These are phyloP conservation scores for Diaporthe sp. DNA, from an alignment of 2,329 filamentous ascomycete genomes.

Conservation along the genomic window DNA sequence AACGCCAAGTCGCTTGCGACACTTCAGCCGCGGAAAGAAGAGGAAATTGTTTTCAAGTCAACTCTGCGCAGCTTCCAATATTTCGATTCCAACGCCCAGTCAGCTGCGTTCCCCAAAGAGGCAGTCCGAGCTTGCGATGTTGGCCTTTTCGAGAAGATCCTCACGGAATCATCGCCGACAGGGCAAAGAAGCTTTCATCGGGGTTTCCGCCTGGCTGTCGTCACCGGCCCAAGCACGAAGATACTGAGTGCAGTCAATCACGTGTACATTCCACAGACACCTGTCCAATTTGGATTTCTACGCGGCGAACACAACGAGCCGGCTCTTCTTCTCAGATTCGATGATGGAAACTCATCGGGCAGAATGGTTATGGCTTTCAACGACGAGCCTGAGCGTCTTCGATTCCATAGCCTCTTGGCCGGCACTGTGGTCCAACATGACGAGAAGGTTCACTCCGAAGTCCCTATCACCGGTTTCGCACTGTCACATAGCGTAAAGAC, in stretches of 20 bases:
- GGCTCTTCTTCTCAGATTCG: constrained; percentile 76
- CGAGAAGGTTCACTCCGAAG: constrained; percentile 78
- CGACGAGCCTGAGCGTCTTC: constrained; percentile 75
- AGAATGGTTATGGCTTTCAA: constrained; percentile 83
- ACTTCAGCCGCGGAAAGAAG: constrained; percentile 75
- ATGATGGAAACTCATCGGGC: constrained; percentile 72
- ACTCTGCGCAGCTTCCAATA: constrained; percentile 82
- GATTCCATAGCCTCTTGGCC: constrained; percentile 78
- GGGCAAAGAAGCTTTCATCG: constrained; percentile 79
- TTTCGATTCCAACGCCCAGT: constrained; percentile 77
- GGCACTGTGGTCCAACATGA: constrained; percentile 75
- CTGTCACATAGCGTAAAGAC: constrained; percentile 65
- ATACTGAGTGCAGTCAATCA: constrained; percentile 82
- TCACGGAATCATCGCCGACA: constrained; percentile 76
- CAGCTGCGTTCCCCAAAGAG: constrained; percentile 80
- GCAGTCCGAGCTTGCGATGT: constrained; percentile 77
- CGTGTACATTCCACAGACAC: constrained; percentile 70
- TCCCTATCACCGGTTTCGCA: constrained; percentile 72
- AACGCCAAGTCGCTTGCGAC: constrained; percentile 79
- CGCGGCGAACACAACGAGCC: constrained; percentile 77
- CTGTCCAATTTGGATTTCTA: constrained; percentile 82
- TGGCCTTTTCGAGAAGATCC: constrained; percentile 78
- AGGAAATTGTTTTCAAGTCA: constrained; percentile 75
- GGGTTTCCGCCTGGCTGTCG: constrained; percentile 81
- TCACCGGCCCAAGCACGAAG: constrained; percentile 82